Evolutionary conservation across 352 stramenopile genomes (phyloP), one percentile per base, ranked within the genome.

Genomic region (Pythium periplocum): DNA sequence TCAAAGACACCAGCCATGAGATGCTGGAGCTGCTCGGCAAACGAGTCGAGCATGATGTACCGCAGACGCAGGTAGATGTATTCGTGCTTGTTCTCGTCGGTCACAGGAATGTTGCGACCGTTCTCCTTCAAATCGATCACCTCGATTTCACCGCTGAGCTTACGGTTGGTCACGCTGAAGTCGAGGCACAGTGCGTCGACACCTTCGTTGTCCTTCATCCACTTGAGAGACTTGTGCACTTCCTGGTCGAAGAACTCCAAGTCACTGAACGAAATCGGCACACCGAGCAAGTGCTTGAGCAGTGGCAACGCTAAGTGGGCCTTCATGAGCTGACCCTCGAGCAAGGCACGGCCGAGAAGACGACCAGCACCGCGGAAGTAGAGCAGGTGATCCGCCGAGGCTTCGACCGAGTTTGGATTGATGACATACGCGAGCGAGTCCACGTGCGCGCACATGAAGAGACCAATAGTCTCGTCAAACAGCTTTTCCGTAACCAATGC

Each of bases 81-180:
- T 71, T 99, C 91, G 31, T 95, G 85, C 62, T 98, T 95, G 82
- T 99, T 99, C 35, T 98, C 92, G 61, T 98, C 96, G n/a, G 87
- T 93, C n/a, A 95, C 58, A 0, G 87, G 71, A 41, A 93, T 91
- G 52, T 90, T 75, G 52, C 81, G 80, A n/a, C 85, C 85, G 36
- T 86, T 76, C 46, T 87, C 73, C 64, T 91, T 93, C 9, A 95
- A 67, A 11, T 93, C 85, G n/a, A 92, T 85, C 4, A 78, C 70
- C 44, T 93, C 78, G 26, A 91, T 64, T 12, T 91, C 81, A 36
- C 83, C 80, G 34, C 75, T 86, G 40, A 90, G 57, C 51, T 83
- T 90, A 46, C 77, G 71, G 59, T 91, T 90, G 3, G 72, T 89
- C 12, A 95, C 81, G 4, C 77, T 93, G 51, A 95, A 95, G 59